Conservation (phyloP, 345 rosid genomes). For the Citrus trifoliata region DNA sequence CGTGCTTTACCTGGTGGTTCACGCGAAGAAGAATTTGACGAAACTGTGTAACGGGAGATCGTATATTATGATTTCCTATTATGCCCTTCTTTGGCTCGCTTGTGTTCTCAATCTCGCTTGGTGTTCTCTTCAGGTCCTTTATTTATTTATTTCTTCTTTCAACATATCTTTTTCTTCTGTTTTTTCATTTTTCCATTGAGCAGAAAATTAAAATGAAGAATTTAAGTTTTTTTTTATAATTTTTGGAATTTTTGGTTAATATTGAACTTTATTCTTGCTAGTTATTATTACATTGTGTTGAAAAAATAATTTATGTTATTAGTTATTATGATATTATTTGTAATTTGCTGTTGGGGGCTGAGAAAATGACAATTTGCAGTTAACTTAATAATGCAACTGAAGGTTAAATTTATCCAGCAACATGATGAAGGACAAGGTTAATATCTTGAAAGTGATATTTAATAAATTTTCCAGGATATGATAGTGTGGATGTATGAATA, state of each 20-base stretch:
- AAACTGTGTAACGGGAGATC: slow-evolving; percentile 49
- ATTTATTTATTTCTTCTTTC: too few relatives aligned
- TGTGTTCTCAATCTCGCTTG: slow-evolving; percentile 49
- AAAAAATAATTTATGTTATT: neutral
- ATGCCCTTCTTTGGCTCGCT: slow-evolving; percentile 52
- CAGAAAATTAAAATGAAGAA: neutral
- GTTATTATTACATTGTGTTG: neutral
- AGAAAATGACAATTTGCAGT: neutral
- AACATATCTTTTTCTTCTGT: neutral
- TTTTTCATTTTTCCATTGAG: neutral
- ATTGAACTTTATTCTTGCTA: neutral
- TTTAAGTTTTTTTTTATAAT: neutral
- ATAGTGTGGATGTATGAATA: neutral
- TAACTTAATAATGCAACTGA: neutral
- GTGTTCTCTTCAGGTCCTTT: slow-evolving; percentile 52
- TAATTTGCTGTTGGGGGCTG: neutral
- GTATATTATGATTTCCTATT: slow-evolving; percentile 46
- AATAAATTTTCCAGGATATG: neutral
- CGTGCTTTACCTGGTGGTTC: slow-evolving; percentile 45
- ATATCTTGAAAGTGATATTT: neutral
- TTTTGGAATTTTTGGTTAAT: neutral
- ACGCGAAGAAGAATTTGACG: slow-evolving; percentile 44
- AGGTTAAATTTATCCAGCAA: neutral
- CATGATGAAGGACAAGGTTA: neutral
- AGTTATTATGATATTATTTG: neutral